These are phyloP conservation scores for Castanopsis chinensis DNA, from an alignment of 306 rosid species.

Conservation along the genomic window DNA sequence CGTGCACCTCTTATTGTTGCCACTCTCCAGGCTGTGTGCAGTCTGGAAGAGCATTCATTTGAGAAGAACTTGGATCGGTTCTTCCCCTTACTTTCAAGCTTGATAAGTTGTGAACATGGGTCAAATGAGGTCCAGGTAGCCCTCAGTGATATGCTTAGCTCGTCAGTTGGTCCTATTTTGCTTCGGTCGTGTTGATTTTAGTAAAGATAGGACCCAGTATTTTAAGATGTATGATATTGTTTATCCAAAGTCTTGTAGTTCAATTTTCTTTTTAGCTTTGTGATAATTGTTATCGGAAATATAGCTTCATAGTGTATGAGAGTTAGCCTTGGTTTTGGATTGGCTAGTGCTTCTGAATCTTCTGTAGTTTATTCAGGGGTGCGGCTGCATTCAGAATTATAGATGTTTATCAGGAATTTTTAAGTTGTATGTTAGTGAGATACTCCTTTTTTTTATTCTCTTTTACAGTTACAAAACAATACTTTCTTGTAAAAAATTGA, in stretches of 20 bases:
- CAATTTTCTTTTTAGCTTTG: constrained; percentile 3
- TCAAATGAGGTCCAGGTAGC: constrained; percentile 88
- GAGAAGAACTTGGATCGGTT: constrained; percentile 68
- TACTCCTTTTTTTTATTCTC: neutral
- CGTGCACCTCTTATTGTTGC: constrained; percentile 93
- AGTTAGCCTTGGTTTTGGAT: constrained; percentile 49
- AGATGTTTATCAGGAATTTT: constrained; percentile 35
- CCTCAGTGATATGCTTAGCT: constrained; percentile 84
- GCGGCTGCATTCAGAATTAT: constrained; percentile 36
- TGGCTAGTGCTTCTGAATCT: constrained; percentile 42
- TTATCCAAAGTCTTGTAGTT: constrained; percentile 36
- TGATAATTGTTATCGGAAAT: constrained; percentile 41
- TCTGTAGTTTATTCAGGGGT: constrained; percentile 46
- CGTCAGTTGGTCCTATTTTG: constrained; percentile 81
- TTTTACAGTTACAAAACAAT: constrained; percentile 13
- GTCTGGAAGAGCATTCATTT: constrained; percentile 70
- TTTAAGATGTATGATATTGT: constrained; percentile 56
- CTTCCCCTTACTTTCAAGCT: constrained; percentile 79
- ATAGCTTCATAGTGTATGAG: constrained; percentile 52
- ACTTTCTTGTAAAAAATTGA: constrained; percentile 11
- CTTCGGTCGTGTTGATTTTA: constrained; percentile 68
- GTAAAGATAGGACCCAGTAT: constrained; percentile 38
- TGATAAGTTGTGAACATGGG: constrained; percentile 93
- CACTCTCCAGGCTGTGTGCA: constrained; percentile 79
- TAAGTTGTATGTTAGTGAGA: constrained; percentile 45